phyloP scores from a whole-genome alignment of 352 stramenopile genomes.

The Thraustochytrium sp. region DNA sequence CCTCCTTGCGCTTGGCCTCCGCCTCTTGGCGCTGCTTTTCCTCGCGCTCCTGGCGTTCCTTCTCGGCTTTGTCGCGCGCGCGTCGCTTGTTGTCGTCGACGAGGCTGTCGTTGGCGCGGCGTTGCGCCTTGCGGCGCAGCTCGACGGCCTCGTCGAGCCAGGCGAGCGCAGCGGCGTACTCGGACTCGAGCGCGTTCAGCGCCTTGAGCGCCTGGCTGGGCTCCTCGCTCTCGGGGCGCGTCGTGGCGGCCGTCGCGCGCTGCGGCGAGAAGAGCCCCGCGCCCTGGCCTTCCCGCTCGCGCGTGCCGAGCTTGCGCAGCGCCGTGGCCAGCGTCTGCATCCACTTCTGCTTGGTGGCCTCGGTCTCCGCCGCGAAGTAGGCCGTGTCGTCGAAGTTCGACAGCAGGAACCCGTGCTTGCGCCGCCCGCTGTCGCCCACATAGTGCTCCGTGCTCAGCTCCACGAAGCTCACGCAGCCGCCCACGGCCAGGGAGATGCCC shows the following conservation, averaged over 20 bases:
- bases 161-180: not conserved
- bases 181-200: not conserved
- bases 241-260: not conserved
- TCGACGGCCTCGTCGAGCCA: constrained; percentile 1
- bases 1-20: not conserved
- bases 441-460: constrained; percentile 62
- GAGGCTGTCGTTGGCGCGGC: not conserved
- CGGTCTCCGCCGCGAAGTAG: constrained; percentile 21
- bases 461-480: constrained; percentile 41
- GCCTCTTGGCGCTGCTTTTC: not conserved
- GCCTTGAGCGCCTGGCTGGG: not conserved
- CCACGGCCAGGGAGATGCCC: not conserved
- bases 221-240: not conserved
- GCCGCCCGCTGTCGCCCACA: not conserved
- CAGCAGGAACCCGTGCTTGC: constrained; percentile 25
- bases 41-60: constrained; percentile 57
- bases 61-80: constrained; percentile 47
- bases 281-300: not conserved
- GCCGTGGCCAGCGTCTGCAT: constrained; percentile 1
- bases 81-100: not conserved
- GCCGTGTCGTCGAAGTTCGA: constrained; percentile 34
- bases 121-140: not conserved
- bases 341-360: constrained; percentile 33
- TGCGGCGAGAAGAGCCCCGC: not conserved
- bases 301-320: constrained; percentile 12